These are phyloP conservation scores for Rhinocladiella similis DNA, from an alignment of 2,329 filamentous ascomycete genomes.

Conservation along the genomic window DNA sequence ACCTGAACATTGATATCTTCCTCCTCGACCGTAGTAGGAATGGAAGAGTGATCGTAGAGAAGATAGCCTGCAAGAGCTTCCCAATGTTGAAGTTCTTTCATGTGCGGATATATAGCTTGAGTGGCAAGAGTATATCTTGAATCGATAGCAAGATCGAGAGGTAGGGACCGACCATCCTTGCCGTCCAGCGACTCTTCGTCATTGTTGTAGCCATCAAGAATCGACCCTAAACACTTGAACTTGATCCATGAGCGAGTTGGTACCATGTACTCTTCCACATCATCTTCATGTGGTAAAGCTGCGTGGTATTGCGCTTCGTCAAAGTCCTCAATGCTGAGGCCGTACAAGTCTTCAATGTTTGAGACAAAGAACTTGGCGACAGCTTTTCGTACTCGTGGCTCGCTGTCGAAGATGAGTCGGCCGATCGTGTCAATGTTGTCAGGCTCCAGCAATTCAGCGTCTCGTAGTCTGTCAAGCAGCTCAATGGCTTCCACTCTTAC, in stretches of 20 bases:
- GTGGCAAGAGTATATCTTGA: constrained; percentile 84
- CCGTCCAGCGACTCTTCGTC: constrained; percentile 55
- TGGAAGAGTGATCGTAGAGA: constrained; percentile 81
- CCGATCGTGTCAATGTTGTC: constrained; percentile 88
- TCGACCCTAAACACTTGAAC: constrained; percentile 85
- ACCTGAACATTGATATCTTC: constrained; percentile 63
- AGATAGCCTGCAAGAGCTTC: constrained; percentile 86
- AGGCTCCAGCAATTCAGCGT: constrained; percentile 83
- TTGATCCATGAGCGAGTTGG: constrained; percentile 85
- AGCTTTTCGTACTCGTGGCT: constrained; percentile 80
- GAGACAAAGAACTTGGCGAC: constrained; percentile 89
- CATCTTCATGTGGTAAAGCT: constrained; percentile 66
- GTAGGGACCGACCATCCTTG: constrained; percentile 31
- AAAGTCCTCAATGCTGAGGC: constrained; percentile 77
- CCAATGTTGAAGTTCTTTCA: constrained; percentile 82
- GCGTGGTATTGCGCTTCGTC: constrained; percentile 81
- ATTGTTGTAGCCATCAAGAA: constrained; percentile 76
- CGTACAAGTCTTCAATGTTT: constrained; percentile 79
- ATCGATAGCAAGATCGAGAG: constrained; percentile 52
- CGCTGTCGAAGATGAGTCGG: constrained; percentile 83
- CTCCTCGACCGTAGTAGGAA: constrained; percentile 53
- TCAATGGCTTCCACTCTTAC: constrained; percentile 80
- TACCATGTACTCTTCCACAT: constrained; percentile 68
- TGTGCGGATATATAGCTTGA: constrained; percentile 78
- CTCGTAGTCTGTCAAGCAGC: constrained; percentile 77